These are phyloP conservation scores for Fusarium compactum DNA, from an alignment of 2,329 filamentous ascomycete species.

Conservation along the genomic window DNA sequence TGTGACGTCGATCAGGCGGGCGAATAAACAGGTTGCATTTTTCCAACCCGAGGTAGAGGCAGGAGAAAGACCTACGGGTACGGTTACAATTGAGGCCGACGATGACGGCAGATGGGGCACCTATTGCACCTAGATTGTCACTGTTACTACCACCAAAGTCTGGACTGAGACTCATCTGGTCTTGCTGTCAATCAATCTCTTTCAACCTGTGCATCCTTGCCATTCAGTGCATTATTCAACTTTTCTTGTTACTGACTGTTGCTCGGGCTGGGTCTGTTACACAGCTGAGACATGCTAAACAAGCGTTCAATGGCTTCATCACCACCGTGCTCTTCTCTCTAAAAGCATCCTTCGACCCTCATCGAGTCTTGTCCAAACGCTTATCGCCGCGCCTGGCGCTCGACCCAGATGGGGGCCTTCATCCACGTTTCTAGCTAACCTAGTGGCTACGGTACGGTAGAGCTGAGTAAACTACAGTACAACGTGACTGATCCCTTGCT, in stretches of 20 bases:
- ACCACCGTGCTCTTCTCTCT: neutral
- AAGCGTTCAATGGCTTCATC: slow-evolving; percentile 23
- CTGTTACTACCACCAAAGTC: neutral
- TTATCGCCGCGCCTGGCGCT: slow-evolving; percentile 39
- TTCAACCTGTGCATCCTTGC: slow-evolving; percentile 25
- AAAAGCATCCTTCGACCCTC: slow-evolving; percentile 6
- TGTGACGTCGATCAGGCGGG: slow-evolving; percentile 44
- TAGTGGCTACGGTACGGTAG: neutral
- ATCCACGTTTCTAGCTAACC: slow-evolving; percentile 19
- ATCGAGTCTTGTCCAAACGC: slow-evolving; percentile 16
- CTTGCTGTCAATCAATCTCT: slow-evolving; percentile 13
- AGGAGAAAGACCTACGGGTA: slow-evolving; percentile 6
- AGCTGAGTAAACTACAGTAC: neutral
- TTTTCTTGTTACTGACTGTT: neutral
- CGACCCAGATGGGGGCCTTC: slow-evolving; percentile 6
- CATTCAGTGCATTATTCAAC: neutral
- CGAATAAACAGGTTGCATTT: slow-evolving; percentile 27
- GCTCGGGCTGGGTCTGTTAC: slow-evolving; percentile 9
- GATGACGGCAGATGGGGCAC: slow-evolving; percentile 35
- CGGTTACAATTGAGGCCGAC: slow-evolving; percentile 37
- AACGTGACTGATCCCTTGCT: slow-evolving; percentile 6
- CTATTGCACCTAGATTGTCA: neutral
- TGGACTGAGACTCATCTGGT: neutral
- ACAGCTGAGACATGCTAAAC: slow-evolving; percentile 3
- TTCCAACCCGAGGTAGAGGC: slow-evolving; percentile 31